Evolutionary conservation across 768 basidiomycete species (phyloP), one percentile per base, ranked within the genome.

Genomic region (Hericium coralloides): DNA sequence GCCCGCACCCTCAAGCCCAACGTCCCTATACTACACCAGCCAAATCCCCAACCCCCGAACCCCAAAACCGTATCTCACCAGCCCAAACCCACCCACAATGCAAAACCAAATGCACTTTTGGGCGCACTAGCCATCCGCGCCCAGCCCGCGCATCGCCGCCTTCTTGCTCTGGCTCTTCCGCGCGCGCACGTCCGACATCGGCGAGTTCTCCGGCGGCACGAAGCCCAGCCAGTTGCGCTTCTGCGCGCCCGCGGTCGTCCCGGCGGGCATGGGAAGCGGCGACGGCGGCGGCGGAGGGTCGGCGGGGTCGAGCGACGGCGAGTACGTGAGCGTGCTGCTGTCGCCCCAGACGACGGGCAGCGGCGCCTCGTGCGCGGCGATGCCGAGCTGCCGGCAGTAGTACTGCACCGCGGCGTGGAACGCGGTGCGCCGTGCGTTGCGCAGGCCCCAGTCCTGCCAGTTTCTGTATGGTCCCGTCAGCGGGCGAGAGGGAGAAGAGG

Each of bases 321-420:
- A 20, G 18, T 23, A 26, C 36, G 47, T 14, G 47, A 49, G 59
- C 38, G 61, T 57, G 18, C 66, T 65, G 18, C 60, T 56, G 48
- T 73, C 66, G 39, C 69, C 55, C 66, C 69, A 82, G 43, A 77
- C 73, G 60, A 92, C 64, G 12, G 89, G 88, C 53, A 84, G 70
- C 15, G 83, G 74, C 2, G 87, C 76, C 63, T 81, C 77, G 69
- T 74, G 75, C 60, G 79, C 82, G 20, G 72, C 72, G 63, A 91
- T 89, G 37, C 80, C 84, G 9, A 90, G 78, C 65, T 87, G 80
- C 55, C 75, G 79, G 64, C 80, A 86, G 67, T 84, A 90, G 63
- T 83, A 78, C 62, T 88, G 81, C 20, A 83, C 83, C 1, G 89
- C 89, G 9, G 86, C 86, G 65, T 89, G 81, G 74, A 92, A 92